Conservation (phyloP, 139 green algal genomes). For the Cymbomonas tetramitiformis region DNA sequence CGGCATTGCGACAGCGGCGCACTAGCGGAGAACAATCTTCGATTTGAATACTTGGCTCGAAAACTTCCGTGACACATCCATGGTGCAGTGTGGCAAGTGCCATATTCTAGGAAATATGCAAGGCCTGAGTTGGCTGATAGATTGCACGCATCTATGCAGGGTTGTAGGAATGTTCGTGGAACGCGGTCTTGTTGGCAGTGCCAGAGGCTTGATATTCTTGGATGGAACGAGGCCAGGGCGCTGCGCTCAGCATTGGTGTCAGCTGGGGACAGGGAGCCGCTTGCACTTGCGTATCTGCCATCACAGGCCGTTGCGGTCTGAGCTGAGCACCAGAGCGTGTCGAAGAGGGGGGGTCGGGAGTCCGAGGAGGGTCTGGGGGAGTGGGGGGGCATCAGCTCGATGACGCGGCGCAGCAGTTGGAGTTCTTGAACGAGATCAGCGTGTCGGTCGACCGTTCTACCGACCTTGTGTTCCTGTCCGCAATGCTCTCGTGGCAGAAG, state of each 20-base stretch:
- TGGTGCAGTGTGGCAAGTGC: too few species aligned
- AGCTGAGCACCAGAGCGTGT: slow-evolving; percentile 31
- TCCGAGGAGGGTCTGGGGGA: too few species aligned
- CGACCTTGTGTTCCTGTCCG: slow-evolving; percentile 11
- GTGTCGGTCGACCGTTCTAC: not conserved
- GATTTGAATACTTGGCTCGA: too few species aligned
- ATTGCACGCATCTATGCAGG: slow-evolving; percentile 10
- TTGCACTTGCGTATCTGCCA: slow-evolving; percentile 8
- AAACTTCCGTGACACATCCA: too few species aligned
- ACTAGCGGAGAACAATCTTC: too few species aligned
- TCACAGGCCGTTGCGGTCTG: slow-evolving; percentile 35
- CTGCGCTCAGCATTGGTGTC: not conserved
- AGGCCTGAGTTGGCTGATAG: too few species aligned
- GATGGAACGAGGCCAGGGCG: slow-evolving; percentile 1
- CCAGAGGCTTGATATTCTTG: slow-evolving; percentile 2
- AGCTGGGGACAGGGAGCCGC: slow-evolving; percentile 4
- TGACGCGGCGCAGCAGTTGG: slow-evolving; percentile 38
- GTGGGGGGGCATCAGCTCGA: too few species aligned
- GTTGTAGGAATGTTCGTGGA: too few species aligned
- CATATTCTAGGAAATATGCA: too few species aligned
- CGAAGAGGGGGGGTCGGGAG: too few species aligned
- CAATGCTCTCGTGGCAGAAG: slow-evolving; percentile 6
- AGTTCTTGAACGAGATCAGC: slow-evolving; percentile 32
- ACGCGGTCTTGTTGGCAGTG: too few species aligned
- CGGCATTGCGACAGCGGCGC: too few species aligned